Percentiles rank a stretch among this genome's conserved stretches.
Conservation (phyloP, 495 filamentous ascomycete species). For the Lepidopterella palustris region DNA sequence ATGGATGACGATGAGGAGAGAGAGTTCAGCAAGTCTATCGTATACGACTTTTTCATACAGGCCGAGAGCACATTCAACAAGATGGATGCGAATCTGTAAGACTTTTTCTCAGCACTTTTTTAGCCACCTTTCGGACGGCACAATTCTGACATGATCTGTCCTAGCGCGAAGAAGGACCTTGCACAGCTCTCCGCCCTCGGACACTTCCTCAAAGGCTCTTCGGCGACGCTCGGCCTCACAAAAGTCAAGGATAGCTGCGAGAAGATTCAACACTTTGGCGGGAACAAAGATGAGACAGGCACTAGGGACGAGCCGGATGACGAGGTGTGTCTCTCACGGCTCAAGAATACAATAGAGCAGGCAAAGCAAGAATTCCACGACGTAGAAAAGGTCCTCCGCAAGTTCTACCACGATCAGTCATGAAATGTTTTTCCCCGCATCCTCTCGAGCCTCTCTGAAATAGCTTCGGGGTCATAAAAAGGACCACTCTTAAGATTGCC, state of each 20-base stretch:
- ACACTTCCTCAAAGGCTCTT: constrained; percentile 98
- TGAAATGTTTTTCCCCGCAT: no score
- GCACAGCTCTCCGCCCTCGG: constrained; percentile 70
- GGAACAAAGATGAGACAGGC: constrained; percentile 71
- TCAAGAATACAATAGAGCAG: constrained; percentile 59
- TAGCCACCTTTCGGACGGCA: background rate
- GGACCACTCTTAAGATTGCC: background rate
- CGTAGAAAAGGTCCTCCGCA: constrained; percentile 62
- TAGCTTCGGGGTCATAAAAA: background rate
- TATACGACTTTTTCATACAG: constrained; percentile 88
- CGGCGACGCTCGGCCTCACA: constrained; percentile 84
- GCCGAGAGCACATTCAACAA: constrained; percentile 76
- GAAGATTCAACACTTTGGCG: constrained; percentile 91
- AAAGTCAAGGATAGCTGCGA: constrained; percentile 93
- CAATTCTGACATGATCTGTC: background rate
- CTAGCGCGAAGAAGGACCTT: constrained; percentile 61
- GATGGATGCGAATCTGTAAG: constrained; percentile 76
- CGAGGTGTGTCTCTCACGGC: constrained; percentile 56
- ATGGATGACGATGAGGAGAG: constrained; percentile 84
- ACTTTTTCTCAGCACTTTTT: background rate
- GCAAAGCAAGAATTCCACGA: constrained; percentile 74
- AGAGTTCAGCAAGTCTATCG: constrained; percentile 79
- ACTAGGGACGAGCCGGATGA: constrained; percentile 54
- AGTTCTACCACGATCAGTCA: constrained; percentile 56
- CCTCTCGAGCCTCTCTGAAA: no score